Conservation (phyloP, 495 filamentous ascomycete species). For the Trypethelium eluteriae region DNA sequence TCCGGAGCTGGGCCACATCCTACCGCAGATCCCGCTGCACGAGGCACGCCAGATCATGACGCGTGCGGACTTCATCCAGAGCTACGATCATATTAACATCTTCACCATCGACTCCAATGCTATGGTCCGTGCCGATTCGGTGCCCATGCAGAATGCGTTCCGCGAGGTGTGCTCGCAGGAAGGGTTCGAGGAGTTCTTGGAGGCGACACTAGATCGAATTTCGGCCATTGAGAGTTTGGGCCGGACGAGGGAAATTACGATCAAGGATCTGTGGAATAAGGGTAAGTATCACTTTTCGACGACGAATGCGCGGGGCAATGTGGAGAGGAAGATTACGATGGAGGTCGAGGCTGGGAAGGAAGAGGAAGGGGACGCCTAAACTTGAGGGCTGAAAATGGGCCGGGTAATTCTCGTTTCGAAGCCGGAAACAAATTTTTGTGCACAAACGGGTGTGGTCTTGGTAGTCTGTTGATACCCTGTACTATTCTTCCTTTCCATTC, state of each 20-base stretch:
- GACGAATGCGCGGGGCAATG: slow-evolving; percentile 43
- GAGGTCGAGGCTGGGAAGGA: slow-evolving; percentile 30
- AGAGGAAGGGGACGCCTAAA: slow-evolving; percentile 20
- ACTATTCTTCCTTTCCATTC: neutral
- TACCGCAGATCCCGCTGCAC: slow-evolving; percentile 77
- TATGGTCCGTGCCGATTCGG: slow-evolving; percentile 84
- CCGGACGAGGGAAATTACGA: slow-evolving; percentile 80
- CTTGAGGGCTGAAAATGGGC: neutral
- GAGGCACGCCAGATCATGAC: slow-evolving; percentile 90
- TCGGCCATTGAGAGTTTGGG: slow-evolving; percentile 86
- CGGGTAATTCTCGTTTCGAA: neutral
- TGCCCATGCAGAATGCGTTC: slow-evolving; percentile 94
- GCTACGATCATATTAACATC: slow-evolving; percentile 86
- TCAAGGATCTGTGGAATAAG: slow-evolving; percentile 71
- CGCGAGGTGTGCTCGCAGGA: slow-evolving; percentile 61
- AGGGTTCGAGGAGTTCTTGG: slow-evolving; percentile 73
- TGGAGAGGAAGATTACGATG: slow-evolving; percentile 33
- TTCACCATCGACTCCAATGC: slow-evolving; percentile 88
- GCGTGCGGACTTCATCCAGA: slow-evolving; percentile 84
- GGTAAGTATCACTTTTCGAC: slow-evolving; percentile 69
- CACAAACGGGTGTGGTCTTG: neutral
- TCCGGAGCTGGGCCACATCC: slow-evolving; percentile 58
- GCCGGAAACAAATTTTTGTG: neutral
- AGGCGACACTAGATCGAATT: slow-evolving; percentile 77
- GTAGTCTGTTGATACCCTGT: neutral